phyloP scores from a whole-genome alignment of 257 asterid genomes.

The Primulina tabacum region DNA sequence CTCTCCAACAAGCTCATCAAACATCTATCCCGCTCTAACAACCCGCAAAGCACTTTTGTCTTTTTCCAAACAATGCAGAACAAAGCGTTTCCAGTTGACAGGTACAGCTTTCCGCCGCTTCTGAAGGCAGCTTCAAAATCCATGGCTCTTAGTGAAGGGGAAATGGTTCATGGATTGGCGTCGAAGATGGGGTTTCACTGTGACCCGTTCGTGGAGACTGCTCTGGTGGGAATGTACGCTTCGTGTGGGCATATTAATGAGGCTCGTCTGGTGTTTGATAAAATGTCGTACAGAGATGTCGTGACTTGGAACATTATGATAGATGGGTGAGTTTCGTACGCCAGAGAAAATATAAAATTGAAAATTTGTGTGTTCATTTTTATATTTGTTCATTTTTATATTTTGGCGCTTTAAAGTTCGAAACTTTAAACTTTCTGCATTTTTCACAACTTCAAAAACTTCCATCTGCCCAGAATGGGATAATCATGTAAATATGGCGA shows the following conservation, averaged over 20 bases:
- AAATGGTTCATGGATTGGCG: slow-evolving; percentile 57
- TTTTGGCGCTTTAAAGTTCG: background rate
- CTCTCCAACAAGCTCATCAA: slow-evolving; percentile 49
- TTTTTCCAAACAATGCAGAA: slow-evolving; percentile 40
- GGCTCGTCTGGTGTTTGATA: slow-evolving; percentile 68
- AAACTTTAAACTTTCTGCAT: background rate
- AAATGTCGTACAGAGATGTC: slow-evolving; percentile 60
- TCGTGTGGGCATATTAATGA: slow-evolving; percentile 51
- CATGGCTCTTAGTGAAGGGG: slow-evolving; percentile 45
- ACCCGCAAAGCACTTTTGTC: slow-evolving; percentile 38
- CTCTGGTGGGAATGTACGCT: slow-evolving; percentile 56
- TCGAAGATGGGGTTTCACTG: slow-evolving; percentile 48
- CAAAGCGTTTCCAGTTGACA: slow-evolving; percentile 38
- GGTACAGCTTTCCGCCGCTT: slow-evolving; percentile 61
- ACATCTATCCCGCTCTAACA: slow-evolving; percentile 49
- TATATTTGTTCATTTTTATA: slow-evolving; percentile 10
- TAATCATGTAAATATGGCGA: no score
- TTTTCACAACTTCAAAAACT: background rate
- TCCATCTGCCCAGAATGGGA: no score
- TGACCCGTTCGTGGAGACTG: slow-evolving; percentile 75
- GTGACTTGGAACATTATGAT: slow-evolving; percentile 76
- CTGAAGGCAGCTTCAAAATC: slow-evolving; percentile 56
- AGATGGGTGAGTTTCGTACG: slow-evolving; percentile 49
- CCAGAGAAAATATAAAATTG: background rate
- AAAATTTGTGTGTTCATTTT: slow-evolving; percentile 6